Conservation (phyloP, 768 basidiomycete species). For the Bullera alba region DNA sequence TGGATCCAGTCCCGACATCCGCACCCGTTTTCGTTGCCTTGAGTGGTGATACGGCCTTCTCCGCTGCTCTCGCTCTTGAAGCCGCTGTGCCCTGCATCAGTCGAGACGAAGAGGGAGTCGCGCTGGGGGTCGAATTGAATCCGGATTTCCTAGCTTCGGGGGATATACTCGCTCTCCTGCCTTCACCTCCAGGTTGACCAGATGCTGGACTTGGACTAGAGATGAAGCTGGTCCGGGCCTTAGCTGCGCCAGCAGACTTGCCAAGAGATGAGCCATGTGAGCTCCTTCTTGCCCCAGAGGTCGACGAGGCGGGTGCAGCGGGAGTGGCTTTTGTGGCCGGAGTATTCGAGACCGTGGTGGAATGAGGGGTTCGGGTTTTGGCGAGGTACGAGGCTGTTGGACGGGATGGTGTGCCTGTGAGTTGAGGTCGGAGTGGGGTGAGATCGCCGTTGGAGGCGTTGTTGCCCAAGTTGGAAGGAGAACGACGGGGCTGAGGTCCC, state of each 20-base stretch:
- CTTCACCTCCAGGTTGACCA: too few relatives aligned
- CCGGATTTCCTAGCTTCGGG: not conserved
- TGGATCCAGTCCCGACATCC: too few relatives aligned
- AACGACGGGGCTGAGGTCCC: not conserved
- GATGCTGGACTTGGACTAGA: not conserved
- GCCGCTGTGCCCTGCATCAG: constrained; percentile 37
- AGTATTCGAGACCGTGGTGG: not conserved
- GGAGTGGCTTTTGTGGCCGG: not conserved
- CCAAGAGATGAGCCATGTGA: constrained; percentile 9
- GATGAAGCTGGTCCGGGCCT: not conserved
- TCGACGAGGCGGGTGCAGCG: too few relatives aligned
- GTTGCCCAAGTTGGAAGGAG: constrained; percentile 3
- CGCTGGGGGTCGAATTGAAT: too few relatives aligned
- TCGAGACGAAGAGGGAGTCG: constrained; percentile 7
- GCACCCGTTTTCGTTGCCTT: too few relatives aligned
- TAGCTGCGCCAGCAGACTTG: not conserved
- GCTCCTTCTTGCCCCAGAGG: too few relatives aligned
- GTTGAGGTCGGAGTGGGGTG: constrained; percentile 27
- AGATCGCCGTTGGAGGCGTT: not conserved
- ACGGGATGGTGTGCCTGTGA: constrained; percentile 36
- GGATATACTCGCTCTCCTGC: too few relatives aligned
- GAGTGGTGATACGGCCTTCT: not conserved
- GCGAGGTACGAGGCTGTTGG: constrained; percentile 34
- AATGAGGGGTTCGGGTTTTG: constrained; percentile 20
- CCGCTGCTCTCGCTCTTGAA: constrained; percentile 24